Percentiles rank a stretch among this genome's conserved stretches.
Evolutionary conservation across 148 eudicot species (phyloP).

Genomic region (Rhododendron kiyosumense): DNA sequence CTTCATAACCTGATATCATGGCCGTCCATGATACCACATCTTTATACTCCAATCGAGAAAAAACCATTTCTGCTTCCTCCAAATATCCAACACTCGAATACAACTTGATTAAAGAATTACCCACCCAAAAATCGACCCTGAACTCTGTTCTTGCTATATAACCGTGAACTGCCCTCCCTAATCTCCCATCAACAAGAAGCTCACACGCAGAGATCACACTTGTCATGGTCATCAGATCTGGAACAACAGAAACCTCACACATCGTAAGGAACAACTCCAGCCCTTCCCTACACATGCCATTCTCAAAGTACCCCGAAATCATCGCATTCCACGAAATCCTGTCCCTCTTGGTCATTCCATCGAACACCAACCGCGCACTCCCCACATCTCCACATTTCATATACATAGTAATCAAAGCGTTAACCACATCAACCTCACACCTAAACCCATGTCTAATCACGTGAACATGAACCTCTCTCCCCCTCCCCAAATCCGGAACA

Average conservation of each 20-base stretch:
- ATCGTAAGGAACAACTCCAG: conserved; percentile 52
- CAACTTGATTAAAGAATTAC: conserved; percentile 63
- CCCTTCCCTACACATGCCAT: conserved; percentile 56
- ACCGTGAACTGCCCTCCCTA: conserved; percentile 71
- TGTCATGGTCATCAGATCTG: conserved; percentile 82
- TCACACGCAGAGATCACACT: conserved; percentile 83
- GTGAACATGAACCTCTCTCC: conserved; percentile 85
- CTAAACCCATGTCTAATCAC: conserved; percentile 63
- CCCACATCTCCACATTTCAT: conserved; percentile 61
- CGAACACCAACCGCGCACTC: conserved; percentile 60
- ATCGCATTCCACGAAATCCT: conserved; percentile 88
- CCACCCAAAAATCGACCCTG: conserved; percentile 53
- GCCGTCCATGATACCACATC: conserved; percentile 92
- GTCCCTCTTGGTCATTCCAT: conserved; percentile 67
- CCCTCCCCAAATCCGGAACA: conserved; percentile 50
- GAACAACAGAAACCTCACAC: conserved; percentile 46
- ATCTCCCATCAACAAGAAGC: conserved; percentile 43
- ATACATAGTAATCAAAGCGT: conserved; percentile 89
- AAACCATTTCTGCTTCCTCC: conserved; percentile 68
- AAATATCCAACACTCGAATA: conserved; percentile 60
- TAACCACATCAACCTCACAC: conserved; percentile 58
- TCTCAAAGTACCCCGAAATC: conserved; percentile 80
- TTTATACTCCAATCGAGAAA: conserved; percentile 45
- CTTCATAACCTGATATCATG: conserved; percentile 81
- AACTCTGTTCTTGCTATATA: conserved; percentile 42